Evolutionary conservation across 2,329 filamentous ascomycete genomes (phyloP), one percentile per base, ranked within the genome.

Genomic region (Exophiala alcalophila): DNA sequence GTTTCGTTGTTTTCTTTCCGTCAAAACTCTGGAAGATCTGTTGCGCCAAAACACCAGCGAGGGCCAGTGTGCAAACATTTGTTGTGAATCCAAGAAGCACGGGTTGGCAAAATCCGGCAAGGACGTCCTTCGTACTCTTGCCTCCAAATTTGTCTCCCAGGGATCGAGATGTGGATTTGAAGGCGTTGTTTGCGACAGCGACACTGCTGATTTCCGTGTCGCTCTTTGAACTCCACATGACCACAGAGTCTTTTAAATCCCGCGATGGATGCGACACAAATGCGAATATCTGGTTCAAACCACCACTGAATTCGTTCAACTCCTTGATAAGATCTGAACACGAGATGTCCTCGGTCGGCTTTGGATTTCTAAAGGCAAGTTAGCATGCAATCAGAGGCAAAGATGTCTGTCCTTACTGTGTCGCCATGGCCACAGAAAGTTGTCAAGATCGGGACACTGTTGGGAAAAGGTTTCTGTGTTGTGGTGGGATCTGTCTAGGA

Each of bases 81-180:
- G 28, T 26, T 11, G 12, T 26, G 7, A 20, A 28, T n/a, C 18
- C 14, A 8, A 44, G 28, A 9, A 18, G n/a, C 20, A 48, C 32
- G 10, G 18, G 30, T 19, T 48, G 45, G 30, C 45, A 48, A 31
- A 48, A 44, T 10, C 9, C 19, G 20, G n/a, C 16, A 23, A 47
- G 38, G 14, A 37, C 38, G 8, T 36, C 14, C 14, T 41, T 25
- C 5, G 20, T 25, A 12, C 20, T 8, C 21, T n/a, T 23, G 10
- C 14, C 27, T 19, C 11, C n/a, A 18, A 37, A 29, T 12, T 8
- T 10, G 16, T 11, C 12, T 7, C 32, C 32, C 19, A 35, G 32
- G 23, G 23, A n/a, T n/a, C n/a, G n/a, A n/a, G n/a, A n/a, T n/a
- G n/a, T n/a, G n/a, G n/a, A n/a, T n/a, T n/a, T n/a, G n/a, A n/a